Evolutionary conservation across 2,329 filamentous ascomycete genomes (phyloP), one percentile per base, ranked within the genome.

Genomic region (Ophiostoma perfectum): DNA sequence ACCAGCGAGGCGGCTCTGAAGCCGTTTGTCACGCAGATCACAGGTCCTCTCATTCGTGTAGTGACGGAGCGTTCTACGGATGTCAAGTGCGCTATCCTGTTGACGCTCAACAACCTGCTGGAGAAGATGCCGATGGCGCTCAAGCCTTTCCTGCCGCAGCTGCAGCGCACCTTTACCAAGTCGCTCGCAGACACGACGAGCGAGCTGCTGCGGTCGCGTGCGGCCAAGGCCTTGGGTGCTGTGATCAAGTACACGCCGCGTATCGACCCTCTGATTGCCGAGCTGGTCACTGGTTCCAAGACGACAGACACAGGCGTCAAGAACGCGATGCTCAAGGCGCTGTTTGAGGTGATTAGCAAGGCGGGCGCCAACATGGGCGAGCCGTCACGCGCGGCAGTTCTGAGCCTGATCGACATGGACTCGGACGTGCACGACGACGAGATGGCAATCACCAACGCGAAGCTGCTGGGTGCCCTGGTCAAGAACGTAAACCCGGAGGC

Each of bases 151-250:
- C 80, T 99, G 76, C 95, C 95, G 9, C 95, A 99, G 77, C 84
- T 99, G 67, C 95, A 99, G 79, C 88, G 95, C 70, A 99, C 95
- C 0, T 99, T 99, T 80, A 94, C 95, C 69, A 96, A 97, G 79
- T 94, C 93, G 58, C 84, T 99, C 65, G 95, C 95, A 3, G 96
- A 99, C 78, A 88, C 93, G 0, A 91, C 93, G 0, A 98, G 94
- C 77, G 94, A 98, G 73, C 82, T 93, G 27, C 81, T 99, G 70
- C 88, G 96, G 72, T 90, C 89, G 70, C 87, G 96, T 72, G 95
- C 96, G 66, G 95, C 95, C 49, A 96, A 95, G 80, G 95, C 95
- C 64, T 81, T 99, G 65, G 95, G 96, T 70, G 98, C 94, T 9
- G 80, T 99, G 70, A 99, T 99, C 80, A 97, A 93, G 70, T 87